These are phyloP conservation scores for Stephania yunnanensis DNA, from an alignment of 164 flowering plant species.

Conservation along the genomic window DNA sequence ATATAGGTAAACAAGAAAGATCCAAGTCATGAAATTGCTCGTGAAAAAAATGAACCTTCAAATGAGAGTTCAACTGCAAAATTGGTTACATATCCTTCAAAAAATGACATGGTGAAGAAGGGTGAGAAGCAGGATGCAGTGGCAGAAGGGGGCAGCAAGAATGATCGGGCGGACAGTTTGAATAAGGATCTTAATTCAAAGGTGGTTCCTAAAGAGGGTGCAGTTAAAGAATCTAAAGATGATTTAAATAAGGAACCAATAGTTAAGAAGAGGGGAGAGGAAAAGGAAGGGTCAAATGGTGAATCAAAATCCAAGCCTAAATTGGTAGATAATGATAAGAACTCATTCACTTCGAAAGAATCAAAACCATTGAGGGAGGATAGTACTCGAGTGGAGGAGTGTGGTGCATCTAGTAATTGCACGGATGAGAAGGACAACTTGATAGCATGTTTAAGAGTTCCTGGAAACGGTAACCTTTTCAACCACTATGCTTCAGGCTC, in stretches of 20 bases:
- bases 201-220: constrained; percentile 10
- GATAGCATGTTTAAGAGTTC: constrained; percentile 64
- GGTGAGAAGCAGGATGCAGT: constrained; percentile 5
- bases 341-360: not conserved
- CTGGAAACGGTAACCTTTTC: constrained; percentile 51
- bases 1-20: constrained; percentile 17
- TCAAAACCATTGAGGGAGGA: constrained; percentile 26
- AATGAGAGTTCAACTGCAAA: constrained; percentile 13
- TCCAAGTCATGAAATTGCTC: constrained; percentile 11
- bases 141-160: constrained; percentile 6
- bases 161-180: constrained; percentile 3
- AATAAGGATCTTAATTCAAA: constrained; percentile 12
- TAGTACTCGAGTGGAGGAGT: constrained; percentile 38
- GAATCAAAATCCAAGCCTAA: constrained; percentile 20
- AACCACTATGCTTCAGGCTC: not conserved
- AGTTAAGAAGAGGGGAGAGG: constrained; percentile 15
- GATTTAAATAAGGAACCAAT: constrained; percentile 8
- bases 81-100: not conserved
- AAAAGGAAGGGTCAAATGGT: constrained; percentile 14
- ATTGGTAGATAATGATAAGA: constrained; percentile 14
- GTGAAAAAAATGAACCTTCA: not conserved
- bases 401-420: constrained; percentile 55
- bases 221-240: constrained; percentile 14
- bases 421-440: constrained; percentile 37
- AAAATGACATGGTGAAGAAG: constrained; percentile 12